Conservation (phyloP, 352 stramenopile species). For the Phytopythium sindhum region DNA sequence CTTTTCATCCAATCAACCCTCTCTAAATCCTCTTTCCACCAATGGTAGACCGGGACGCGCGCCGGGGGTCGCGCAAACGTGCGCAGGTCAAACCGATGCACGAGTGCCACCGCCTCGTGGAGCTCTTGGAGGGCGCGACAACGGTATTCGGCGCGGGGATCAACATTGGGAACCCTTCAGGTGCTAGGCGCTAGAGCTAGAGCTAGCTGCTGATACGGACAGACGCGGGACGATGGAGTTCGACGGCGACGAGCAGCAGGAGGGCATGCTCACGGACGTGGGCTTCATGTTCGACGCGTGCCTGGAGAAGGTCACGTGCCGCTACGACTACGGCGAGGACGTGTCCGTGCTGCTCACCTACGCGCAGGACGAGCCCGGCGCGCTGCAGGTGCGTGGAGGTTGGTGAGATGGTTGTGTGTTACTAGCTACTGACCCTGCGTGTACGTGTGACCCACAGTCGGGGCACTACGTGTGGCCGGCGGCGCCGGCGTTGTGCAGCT, state of each 20-base stretch:
- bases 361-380: slow-evolving; percentile 54
- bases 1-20: not conserved
- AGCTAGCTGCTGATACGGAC: not conserved
- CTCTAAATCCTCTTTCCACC: not conserved
- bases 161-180: too few relatives aligned
- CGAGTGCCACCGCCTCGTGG: not conserved
- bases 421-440: too few relatives aligned
- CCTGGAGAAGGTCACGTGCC: slow-evolving; percentile 63
- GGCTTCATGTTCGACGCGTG: slow-evolving; percentile 69
- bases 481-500: slow-evolving; percentile 60
- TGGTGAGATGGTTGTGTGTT: too few relatives aligned
- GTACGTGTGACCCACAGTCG: slow-evolving; percentile 28
- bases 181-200: too few relatives aligned
- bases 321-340: slow-evolving; percentile 54
- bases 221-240: slow-evolving; percentile 24
- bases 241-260: slow-evolving; percentile 23
- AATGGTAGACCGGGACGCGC: not conserved
- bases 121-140: too few relatives aligned
- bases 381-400: slow-evolving; percentile 26
- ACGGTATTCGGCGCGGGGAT: too few relatives aligned
- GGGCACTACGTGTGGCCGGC: slow-evolving; percentile 71
- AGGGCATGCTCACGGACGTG: slow-evolving; percentile 43
- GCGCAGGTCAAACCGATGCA: not conserved
- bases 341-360: slow-evolving; percentile 73
- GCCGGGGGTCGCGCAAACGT: not conserved